phyloP scores from a whole-genome alignment of 2,329 filamentous ascomycete species.

The Ilyonectria destructans region DNA sequence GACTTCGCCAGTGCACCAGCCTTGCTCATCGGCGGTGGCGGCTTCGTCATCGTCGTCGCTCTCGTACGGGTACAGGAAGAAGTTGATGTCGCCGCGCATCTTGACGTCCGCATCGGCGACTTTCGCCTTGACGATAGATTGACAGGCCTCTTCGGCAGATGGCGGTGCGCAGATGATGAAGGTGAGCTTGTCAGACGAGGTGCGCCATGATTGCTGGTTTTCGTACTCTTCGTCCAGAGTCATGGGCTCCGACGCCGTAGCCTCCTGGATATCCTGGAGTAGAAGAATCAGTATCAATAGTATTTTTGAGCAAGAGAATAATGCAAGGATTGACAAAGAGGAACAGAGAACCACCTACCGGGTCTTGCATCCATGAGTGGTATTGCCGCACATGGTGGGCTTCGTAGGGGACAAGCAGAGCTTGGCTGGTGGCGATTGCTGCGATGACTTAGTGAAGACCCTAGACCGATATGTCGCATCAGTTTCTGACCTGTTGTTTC shows the following conservation, averaged over 20 bases:
- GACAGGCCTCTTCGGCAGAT: conserved; percentile 19
- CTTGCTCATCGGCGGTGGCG: conserved; percentile 28
- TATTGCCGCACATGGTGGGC: conserved; percentile 86
- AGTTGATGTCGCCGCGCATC: conserved; percentile 85
- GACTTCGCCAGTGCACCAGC: conserved; percentile 76
- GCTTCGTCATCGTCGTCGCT: conserved; percentile 60
- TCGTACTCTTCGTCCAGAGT: conserved; percentile 86
- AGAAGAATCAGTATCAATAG: background rate
- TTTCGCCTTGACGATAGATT: conserved; percentile 50
- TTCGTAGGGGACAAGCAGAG: conserved; percentile 89
- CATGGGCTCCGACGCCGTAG: conserved; percentile 90
- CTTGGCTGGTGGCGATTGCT: conserved; percentile 78
- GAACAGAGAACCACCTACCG: conserved; percentile 60
- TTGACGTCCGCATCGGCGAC: conserved; percentile 67
- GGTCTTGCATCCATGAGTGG: conserved; percentile 93
- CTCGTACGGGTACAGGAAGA: conserved; percentile 80
- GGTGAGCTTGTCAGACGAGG: conserved; percentile 88
- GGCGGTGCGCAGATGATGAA: conserved; percentile 85
- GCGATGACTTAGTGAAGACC: background rate
- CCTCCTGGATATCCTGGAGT: conserved; percentile 80
- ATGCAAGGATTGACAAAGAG: background rate
- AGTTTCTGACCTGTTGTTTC: conserved; percentile 59
- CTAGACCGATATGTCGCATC: background rate
- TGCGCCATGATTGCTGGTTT: conserved; percentile 92
- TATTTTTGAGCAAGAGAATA: background rate